These are phyloP conservation scores for Remersonia thermophila DNA, from an alignment of 2,329 filamentous ascomycete genomes.

Conservation along the genomic window DNA sequence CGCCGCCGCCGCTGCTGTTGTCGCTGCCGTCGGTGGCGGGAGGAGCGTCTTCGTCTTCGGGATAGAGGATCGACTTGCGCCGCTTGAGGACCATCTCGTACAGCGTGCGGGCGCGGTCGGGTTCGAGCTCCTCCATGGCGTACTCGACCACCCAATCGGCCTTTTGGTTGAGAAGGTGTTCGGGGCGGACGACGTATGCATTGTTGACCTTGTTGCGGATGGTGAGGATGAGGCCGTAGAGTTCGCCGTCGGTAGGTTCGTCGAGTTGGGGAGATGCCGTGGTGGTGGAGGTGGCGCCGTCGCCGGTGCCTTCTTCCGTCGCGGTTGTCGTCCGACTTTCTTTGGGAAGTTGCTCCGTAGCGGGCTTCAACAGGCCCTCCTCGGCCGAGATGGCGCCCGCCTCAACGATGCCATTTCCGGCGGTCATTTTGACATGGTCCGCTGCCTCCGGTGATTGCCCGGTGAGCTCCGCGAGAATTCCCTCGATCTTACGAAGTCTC, in stretches of 20 bases:
- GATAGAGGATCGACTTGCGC: slow-evolving; percentile 25
- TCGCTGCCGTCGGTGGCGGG: no score
- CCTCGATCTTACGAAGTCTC: slow-evolving; percentile 38
- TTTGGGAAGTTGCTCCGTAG: slow-evolving; percentile 1
- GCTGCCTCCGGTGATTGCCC: slow-evolving; percentile 20
- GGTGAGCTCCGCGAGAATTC: slow-evolving; percentile 37
- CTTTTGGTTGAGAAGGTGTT: slow-evolving; percentile 25
- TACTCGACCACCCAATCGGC: slow-evolving; percentile 77
- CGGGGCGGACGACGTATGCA: slow-evolving; percentile 47
- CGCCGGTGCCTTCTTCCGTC: no score
- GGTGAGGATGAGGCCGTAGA: slow-evolving; percentile 61
- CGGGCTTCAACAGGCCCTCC: slow-evolving; percentile 5
- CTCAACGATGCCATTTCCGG: slow-evolving; percentile 1
- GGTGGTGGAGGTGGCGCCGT: no score
- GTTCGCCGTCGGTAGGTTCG: slow-evolving; percentile 18
- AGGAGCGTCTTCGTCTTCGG: no score
- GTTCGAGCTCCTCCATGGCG: slow-evolving; percentile 50
- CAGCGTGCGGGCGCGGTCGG: slow-evolving; percentile 31
- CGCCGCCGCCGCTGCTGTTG: no score
- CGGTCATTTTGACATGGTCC: background rate
- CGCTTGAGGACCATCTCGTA: slow-evolving; percentile 29
- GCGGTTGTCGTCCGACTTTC: background rate
- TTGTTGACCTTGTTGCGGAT: slow-evolving; percentile 63
- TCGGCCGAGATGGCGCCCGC: slow-evolving; percentile 1
- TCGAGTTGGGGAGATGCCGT: no score